Percentiles rank a stretch among this genome's conserved stretches.
Evolutionary conservation across 2,329 filamentous ascomycete genomes (phyloP).

Genomic region (Sordariomycetes sp.): DNA sequence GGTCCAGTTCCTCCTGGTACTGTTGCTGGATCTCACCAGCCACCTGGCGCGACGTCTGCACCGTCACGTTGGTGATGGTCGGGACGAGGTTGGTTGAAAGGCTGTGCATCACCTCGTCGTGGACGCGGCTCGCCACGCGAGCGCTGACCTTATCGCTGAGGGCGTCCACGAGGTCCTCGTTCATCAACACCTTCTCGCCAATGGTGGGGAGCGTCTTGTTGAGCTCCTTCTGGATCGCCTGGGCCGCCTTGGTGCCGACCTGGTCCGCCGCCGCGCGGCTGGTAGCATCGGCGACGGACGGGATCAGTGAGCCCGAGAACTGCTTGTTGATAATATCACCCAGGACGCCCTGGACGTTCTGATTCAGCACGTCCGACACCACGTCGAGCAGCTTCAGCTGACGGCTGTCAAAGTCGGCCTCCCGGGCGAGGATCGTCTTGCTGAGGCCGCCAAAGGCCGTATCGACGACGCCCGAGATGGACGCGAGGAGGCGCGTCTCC

Average conservation of each 20-base stretch:
- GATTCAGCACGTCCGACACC: conserved; percentile 46
- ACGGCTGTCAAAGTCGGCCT: conserved; percentile 36
- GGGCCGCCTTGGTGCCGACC: conserved; percentile 53
- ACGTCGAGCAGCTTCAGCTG: conserved; percentile 42
- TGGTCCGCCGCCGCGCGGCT: conserved; percentile 58
- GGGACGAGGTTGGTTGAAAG: conserved; percentile 54
- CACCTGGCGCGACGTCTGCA: conserved; percentile 54
- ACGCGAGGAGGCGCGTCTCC: conserved; percentile 34
- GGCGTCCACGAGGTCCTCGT: conserved; percentile 1
- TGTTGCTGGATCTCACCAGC: conserved; percentile 55
- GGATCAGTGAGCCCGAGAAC: conserved; percentile 64
- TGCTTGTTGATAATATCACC: conserved; percentile 63
- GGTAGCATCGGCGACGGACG: conserved; percentile 56
- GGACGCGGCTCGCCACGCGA: conserved; percentile 32
- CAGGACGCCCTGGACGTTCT: conserved; percentile 58
- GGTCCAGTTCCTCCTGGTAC: conserved; percentile 34
- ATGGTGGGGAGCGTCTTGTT: conserved; percentile 58
- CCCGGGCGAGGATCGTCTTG: conserved; percentile 46
- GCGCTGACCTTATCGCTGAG: conserved; percentile 2
- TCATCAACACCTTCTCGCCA: conserved; percentile 10
- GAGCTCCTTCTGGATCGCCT: conserved; percentile 59
- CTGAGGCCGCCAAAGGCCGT: conserved; percentile 44
- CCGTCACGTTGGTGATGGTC: conserved; percentile 49
- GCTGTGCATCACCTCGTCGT: conserved; percentile 51
- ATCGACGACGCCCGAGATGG: conserved; percentile 33